Conservation (phyloP, 768 basidiomycete species). For the Tricholoma sp. region DNA sequence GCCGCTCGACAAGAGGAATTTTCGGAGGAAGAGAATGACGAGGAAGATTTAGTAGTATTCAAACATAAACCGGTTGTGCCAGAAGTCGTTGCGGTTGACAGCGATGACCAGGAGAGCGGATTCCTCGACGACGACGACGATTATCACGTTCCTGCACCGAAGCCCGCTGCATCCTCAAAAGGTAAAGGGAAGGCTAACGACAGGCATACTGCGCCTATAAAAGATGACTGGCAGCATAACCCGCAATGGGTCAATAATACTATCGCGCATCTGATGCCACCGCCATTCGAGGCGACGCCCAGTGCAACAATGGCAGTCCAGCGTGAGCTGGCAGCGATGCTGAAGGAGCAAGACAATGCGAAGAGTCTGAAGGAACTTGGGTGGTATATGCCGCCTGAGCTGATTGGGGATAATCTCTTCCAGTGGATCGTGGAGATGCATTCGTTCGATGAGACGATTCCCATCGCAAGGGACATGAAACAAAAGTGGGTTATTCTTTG, state of each 20-base stretch:
- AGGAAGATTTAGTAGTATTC: slow-evolving; percentile 35
- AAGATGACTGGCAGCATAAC: slow-evolving; percentile 53
- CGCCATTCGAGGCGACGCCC: slow-evolving; percentile 51
- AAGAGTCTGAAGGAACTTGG: slow-evolving; percentile 49
- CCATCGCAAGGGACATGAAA: slow-evolving; percentile 57
- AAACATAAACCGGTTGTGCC: slow-evolving; percentile 8
- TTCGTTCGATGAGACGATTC: slow-evolving; percentile 57
- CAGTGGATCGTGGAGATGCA: slow-evolving; percentile 75
- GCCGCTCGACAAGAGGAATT: slow-evolving; percentile 33
- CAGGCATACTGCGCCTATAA: slow-evolving; percentile 11
- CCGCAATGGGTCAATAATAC: slow-evolving; percentile 40
- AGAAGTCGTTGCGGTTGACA: slow-evolving; percentile 20
- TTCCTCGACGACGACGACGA: slow-evolving; percentile 29
- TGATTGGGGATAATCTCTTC: slow-evolving; percentile 62
- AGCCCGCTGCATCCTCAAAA: slow-evolving; percentile 12
- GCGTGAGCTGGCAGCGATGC: slow-evolving; percentile 55
- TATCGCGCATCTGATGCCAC: slow-evolving; percentile 48
- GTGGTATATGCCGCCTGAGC: slow-evolving; percentile 67
- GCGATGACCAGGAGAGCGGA: slow-evolving; percentile 37
- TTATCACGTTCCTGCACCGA: slow-evolving; percentile 17
- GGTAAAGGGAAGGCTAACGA: slow-evolving; percentile 12
- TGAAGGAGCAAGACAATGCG: slow-evolving; percentile 51
- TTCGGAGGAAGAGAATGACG: slow-evolving; percentile 41
- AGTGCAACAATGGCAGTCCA: slow-evolving; percentile 54
- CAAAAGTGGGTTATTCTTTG: slow-evolving; percentile 29